These are phyloP conservation scores for Rhizopogon vesiculosus DNA, from an alignment of 768 basidiomycete genomes.

Conservation along the genomic window DNA sequence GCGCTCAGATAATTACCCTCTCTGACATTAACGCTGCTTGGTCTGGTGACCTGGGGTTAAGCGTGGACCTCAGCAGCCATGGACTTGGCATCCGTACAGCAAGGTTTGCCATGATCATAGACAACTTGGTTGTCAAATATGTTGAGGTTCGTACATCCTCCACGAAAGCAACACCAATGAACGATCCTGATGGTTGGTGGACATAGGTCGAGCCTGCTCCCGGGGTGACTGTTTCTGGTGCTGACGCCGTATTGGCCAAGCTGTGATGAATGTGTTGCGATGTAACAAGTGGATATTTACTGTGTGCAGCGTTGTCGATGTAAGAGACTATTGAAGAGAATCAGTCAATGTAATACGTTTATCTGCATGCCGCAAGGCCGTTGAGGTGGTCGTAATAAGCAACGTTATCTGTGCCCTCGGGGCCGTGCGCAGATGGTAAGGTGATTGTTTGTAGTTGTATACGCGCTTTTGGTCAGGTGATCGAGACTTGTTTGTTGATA, in stretches of 20 bases:
- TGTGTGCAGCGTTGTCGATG: not conserved
- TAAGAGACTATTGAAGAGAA: too few relatives aligned
- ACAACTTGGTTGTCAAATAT: slow-evolving; percentile 68
- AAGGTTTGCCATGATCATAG: slow-evolving; percentile 62
- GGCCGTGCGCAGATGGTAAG: slow-evolving; percentile 14
- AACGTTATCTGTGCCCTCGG: not conserved
- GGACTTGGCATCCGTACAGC: slow-evolving; percentile 57
- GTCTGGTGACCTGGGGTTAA: slow-evolving; percentile 51
- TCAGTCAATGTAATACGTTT: too few relatives aligned
- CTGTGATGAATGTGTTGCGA: slow-evolving; percentile 20
- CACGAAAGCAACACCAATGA: too few relatives aligned
- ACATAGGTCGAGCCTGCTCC: slow-evolving; percentile 45
- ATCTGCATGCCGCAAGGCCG: too few relatives aligned
- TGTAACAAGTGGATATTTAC: not conserved
- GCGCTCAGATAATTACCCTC: slow-evolving; percentile 50
- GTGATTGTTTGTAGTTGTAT: slow-evolving; percentile 22
- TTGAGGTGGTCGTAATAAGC: not conserved
- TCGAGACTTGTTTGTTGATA: slow-evolving; percentile 31
- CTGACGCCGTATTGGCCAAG: slow-evolving; percentile 52
- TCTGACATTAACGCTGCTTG: slow-evolving; percentile 53
- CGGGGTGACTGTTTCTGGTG: slow-evolving; percentile 53
- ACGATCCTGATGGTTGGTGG: not conserved
- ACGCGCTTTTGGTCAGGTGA: slow-evolving; percentile 29
- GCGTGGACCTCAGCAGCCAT: slow-evolving; percentile 42
- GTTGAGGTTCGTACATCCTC: slow-evolving; percentile 40